Conservation (phyloP, 2,329 filamentous ascomycete genomes). For the Phialemonium atrogriseum region DNA sequence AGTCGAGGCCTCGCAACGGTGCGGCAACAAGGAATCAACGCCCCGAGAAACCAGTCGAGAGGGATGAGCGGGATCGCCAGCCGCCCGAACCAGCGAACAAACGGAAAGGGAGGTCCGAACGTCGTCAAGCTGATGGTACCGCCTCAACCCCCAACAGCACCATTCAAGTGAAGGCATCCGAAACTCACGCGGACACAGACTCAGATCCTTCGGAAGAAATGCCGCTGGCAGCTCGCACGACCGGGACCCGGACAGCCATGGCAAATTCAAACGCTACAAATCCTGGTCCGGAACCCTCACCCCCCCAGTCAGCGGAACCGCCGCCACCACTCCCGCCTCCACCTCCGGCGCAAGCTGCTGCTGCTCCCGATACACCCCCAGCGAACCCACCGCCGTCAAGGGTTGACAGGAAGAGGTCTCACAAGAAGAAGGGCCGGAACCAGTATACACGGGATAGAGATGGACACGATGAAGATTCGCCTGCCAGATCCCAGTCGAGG, state of each 20-base stretch:
- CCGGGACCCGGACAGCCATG: constrained; percentile 17
- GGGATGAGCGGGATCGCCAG: constrained; percentile 67
- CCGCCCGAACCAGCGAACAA: constrained; percentile 68
- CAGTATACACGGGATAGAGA: constrained; percentile 77
- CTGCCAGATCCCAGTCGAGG: constrained; percentile 42
- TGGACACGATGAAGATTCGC: constrained; percentile 45
- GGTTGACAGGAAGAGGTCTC: constrained; percentile 46
- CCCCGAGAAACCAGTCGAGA: constrained; percentile 47
- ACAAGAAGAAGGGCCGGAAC: constrained; percentile 65
- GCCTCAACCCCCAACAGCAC: constrained; percentile 13
- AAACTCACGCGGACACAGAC: constrained; percentile 42
- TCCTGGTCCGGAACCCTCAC: constrained; percentile 5
- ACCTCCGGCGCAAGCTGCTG: constrained; percentile 25
- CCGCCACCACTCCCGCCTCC: constrained; percentile 39
- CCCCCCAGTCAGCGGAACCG: constrained; percentile 20
- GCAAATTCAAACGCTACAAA: constrained; percentile 11
- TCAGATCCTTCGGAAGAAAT: constrained; percentile 65
- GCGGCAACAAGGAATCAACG: constrained; percentile 45
- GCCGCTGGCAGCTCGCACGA: constrained; percentile 37
- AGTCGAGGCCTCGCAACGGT: constrained; percentile 49
- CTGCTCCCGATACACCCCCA: constrained; percentile 27
- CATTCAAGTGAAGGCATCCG: constrained; percentile 17
- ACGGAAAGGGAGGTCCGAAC: constrained; percentile 73
- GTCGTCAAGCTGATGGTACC: constrained; percentile 72
- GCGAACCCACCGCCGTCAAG: constrained; percentile 49